Conservation (phyloP, 495 filamentous ascomycete species). For the Penicillium samsonianum region DNA sequence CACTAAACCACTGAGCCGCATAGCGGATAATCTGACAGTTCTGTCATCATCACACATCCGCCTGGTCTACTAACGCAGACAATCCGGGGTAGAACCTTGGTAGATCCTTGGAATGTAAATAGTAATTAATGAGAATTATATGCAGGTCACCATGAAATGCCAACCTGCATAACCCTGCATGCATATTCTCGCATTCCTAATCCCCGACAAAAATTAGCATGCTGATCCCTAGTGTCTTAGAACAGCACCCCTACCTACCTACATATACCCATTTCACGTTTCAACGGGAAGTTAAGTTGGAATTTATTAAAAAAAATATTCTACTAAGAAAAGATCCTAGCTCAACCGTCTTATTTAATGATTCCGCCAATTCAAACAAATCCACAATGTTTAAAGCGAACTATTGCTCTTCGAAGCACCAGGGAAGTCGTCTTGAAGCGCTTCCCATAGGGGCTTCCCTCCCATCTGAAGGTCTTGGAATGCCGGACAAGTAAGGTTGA, state of each 20-base stretch:
- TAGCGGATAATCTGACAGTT: not conserved
- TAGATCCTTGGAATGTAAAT: no score
- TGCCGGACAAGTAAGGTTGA: constrained; percentile 38
- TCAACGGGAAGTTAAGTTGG: not conserved
- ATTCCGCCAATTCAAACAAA: not conserved
- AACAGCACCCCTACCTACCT: no score
- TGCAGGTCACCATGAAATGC: not conserved
- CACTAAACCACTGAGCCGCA: constrained; percentile 2
- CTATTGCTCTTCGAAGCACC: constrained; percentile 34
- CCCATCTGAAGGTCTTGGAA: constrained; percentile 40
- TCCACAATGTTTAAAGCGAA: constrained; percentile 16
- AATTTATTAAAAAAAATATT: not conserved
- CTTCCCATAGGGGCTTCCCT: constrained; percentile 37
- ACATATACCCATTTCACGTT: not conserved
- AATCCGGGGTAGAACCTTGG: no score
- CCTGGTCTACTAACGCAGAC: not conserved
- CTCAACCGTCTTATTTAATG: not conserved
- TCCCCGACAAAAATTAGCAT: not conserved
- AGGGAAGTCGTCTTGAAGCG: constrained; percentile 35
- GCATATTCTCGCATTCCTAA: not conserved
- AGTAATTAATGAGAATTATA: no score
- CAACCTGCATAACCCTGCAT: not conserved
- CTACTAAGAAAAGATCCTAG: no score
- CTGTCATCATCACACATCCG: not conserved
- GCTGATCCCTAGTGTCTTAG: no score